These are phyloP conservation scores for Chlamydomonas eustigma DNA, from an alignment of 139 green algal species.

Conservation along the genomic window DNA sequence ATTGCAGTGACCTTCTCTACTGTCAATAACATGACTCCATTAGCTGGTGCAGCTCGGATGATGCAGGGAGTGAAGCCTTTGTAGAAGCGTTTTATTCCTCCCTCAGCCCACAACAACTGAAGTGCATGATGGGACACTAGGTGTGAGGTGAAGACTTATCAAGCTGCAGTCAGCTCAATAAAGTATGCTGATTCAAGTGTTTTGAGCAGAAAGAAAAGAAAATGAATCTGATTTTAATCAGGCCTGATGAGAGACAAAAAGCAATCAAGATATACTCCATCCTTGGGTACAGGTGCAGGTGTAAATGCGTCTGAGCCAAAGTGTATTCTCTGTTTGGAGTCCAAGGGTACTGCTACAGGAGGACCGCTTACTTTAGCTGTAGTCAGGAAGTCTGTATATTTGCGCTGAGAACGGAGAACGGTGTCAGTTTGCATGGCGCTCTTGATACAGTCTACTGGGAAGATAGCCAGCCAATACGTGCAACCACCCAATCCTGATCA, in stretches of 20 bases:
- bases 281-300: too few species aligned
- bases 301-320: too few species aligned
- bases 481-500: slow-evolving; percentile 68
- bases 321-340: too few species aligned
- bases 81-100: slow-evolving; percentile 84
- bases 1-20: slow-evolving; percentile 72
- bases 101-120: slow-evolving; percentile 65
- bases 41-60: slow-evolving; percentile 80
- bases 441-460: slow-evolving; percentile 91
- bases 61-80: slow-evolving; percentile 88
- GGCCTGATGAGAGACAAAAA: too few species aligned
- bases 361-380: slow-evolving; percentile 49
- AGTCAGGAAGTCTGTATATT: slow-evolving; percentile 61
- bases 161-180: too few species aligned
- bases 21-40: slow-evolving; percentile 87
- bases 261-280: too few species aligned
- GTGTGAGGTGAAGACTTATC: too few species aligned
- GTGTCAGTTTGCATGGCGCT: slow-evolving; percentile 83
- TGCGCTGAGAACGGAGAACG: slow-evolving; percentile 61
- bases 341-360: too few species aligned
- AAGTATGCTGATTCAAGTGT: too few species aligned
- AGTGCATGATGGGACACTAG: not conserved
- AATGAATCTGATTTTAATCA: too few species aligned
- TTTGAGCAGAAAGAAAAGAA: too few species aligned
- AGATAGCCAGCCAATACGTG: slow-evolving; percentile 86